Conservation (phyloP, 1,284 basidiomycete species). For the Sutorius eximius region DNA sequence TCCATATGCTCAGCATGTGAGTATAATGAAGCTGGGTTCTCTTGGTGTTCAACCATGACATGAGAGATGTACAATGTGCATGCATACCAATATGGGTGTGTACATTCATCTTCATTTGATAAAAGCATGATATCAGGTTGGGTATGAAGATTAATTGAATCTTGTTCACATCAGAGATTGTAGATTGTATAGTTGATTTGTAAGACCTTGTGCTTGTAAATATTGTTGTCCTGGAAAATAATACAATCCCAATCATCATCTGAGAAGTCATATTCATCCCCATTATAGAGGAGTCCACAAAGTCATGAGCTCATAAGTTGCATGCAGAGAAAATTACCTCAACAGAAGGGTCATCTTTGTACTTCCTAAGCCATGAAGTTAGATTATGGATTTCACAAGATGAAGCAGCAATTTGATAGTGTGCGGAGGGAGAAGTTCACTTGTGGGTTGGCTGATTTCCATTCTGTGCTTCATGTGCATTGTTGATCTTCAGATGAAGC, state of each 20-base stretch:
- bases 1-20: not conserved
- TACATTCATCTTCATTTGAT: slow-evolving; percentile 4
- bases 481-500: not conserved
- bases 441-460: not conserved
- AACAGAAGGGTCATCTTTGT: not conserved
- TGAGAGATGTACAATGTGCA: slow-evolving; percentile 9
- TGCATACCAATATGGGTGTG: slow-evolving; percentile 39
- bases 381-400: not conserved
- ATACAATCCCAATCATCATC: not conserved
- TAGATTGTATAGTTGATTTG: slow-evolving; percentile 33
- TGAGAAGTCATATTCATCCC: no score
- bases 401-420: not conserved
- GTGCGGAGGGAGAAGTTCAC: no score
- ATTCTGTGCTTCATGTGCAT: not conserved
- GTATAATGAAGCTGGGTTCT: not conserved
- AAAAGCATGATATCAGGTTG: slow-evolving; percentile 14
- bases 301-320: no score
- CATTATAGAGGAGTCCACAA: no score
- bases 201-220: not conserved
- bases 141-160: slow-evolving; percentile 22
- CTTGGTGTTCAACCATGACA: slow-evolving; percentile 17
- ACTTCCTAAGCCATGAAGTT: not conserved
- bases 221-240: no score
- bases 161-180: slow-evolving; percentile 25
- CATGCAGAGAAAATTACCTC: no score